Conservation (phyloP, 1,284 basidiomycete species). For the Apiotrichum mycotoxinovorans region DNA sequence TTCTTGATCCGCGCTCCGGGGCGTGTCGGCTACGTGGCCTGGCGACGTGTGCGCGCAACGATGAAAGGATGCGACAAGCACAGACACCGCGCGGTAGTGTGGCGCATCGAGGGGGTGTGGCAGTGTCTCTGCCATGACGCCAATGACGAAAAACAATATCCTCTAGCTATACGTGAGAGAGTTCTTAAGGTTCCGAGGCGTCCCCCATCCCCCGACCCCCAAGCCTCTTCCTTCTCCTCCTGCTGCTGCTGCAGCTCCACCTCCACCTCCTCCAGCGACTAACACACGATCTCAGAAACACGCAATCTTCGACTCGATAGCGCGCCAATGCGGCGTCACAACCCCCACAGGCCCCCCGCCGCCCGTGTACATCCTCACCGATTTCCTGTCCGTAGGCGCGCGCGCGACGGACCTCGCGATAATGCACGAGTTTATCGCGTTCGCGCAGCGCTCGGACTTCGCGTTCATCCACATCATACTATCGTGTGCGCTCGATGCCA, state of each 20-base stretch:
- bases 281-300: constrained; percentile 11
- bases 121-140: no score
- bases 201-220: no score
- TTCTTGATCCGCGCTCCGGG: no score
- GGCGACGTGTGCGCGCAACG: no score
- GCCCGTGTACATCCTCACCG: constrained; percentile 15
- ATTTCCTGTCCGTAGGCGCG: constrained; percentile 17
- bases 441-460: constrained; percentile 10
- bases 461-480: constrained; percentile 31
- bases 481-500: constrained; percentile 20
- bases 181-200: background rate
- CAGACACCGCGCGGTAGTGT: no score
- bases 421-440: constrained; percentile 17
- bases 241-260: no score
- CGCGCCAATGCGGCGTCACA: constrained; percentile 2
- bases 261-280: background rate
- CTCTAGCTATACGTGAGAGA: no score
- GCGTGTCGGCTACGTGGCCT: no score
- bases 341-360: constrained; percentile 13
- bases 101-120: no score
- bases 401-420: constrained; percentile 14
- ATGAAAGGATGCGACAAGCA: no score
- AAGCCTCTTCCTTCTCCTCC: background rate
- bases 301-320: constrained; percentile 16
- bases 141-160: no score